Conservation (phyloP, 2,329 filamentous ascomycete species). For the Pestalotiopsis sp. region DNA sequence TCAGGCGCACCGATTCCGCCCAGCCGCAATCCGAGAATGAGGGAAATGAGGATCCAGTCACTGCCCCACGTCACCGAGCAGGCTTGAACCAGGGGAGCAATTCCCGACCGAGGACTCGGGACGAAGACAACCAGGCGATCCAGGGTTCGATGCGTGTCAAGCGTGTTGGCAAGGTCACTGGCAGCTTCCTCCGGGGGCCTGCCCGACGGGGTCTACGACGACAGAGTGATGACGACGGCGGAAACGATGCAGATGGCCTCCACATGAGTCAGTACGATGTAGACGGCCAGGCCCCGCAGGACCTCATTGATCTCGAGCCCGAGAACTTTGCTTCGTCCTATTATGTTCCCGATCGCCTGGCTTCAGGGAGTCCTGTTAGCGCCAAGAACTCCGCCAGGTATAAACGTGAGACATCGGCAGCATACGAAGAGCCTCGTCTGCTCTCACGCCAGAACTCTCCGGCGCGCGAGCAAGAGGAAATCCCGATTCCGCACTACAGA, state of each 20-base stretch:
- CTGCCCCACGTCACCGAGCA: constrained; percentile 49
- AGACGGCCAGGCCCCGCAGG: constrained; percentile 41
- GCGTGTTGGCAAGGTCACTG: constrained; percentile 73
- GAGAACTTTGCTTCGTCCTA: constrained; percentile 45
- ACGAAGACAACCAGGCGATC: constrained; percentile 65
- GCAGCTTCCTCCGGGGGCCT: constrained; percentile 79
- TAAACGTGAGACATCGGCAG: constrained; percentile 40
- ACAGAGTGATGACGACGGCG: constrained; percentile 68
- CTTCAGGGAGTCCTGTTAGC: constrained; percentile 63
- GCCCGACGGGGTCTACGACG: constrained; percentile 73
- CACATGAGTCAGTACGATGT: constrained; percentile 45
- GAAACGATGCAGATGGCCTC: constrained; percentile 45
- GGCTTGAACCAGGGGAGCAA: constrained; percentile 54
- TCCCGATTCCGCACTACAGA: constrained; percentile 58
- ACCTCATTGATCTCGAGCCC: constrained; percentile 38
- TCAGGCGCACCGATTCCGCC: constrained; percentile 33
- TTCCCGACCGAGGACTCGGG: constrained; percentile 54
- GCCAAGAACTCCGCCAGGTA: constrained; percentile 47
- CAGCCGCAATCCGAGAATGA: constrained; percentile 46
- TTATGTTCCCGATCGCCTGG: constrained; percentile 52
- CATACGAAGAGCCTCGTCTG: constrained; percentile 33
- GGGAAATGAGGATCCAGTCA: constrained; percentile 51
- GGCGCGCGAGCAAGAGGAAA: constrained; percentile 43
- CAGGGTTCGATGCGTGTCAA: constrained; percentile 80
- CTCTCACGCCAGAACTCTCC: constrained; percentile 25